A percentile compares a stretch with the other conserved stretches of the same genome.
phyloP scores from a whole-genome alignment of 129 eudicot genomes.

The Lactuca saligna region DNA sequence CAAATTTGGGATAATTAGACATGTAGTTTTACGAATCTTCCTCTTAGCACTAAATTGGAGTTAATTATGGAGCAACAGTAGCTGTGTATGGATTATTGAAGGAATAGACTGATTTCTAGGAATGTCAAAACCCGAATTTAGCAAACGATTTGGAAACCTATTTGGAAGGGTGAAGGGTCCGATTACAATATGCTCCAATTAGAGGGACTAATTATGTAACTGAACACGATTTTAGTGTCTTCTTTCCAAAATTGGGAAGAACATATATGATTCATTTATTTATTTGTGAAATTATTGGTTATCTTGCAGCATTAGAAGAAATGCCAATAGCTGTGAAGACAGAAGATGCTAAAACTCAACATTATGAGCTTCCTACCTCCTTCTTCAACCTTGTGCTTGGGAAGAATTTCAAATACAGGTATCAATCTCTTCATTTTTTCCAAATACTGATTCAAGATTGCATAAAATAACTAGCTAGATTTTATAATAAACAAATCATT shows the following conservation, averaged over 20 bases:
- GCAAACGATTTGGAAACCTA: neutral
- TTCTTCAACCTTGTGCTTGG: constrained; percentile 98
- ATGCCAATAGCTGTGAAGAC: constrained; percentile 92
- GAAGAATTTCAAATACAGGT: constrained; percentile 87
- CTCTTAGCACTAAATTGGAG: too few relatives aligned
- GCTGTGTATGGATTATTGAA: too few relatives aligned
- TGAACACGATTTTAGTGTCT: too few relatives aligned
- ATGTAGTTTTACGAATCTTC: neutral
- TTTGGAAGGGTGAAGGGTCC: too few relatives aligned
- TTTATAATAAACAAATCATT: too few relatives aligned
- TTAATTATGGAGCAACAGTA: too few relatives aligned
- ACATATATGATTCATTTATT: neutral
- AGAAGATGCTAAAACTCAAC: constrained; percentile 77
- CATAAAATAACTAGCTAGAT: too few relatives aligned
- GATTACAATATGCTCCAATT: neutral
- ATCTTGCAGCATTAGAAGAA: constrained; percentile 70
- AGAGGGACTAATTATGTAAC: neutral
- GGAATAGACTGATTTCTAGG: too few relatives aligned
- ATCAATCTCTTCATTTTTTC: neutral
- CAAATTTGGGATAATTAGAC: neutral
- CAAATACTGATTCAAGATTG: neutral
- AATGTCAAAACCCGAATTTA: too few relatives aligned
- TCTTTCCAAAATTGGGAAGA: neutral
- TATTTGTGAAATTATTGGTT: neutral
- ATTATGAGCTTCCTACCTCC: constrained; percentile 92